These are phyloP conservation scores for Exserohilum turcica DNA, from an alignment of 2,329 filamentous ascomycete genomes.

Conservation along the genomic window DNA sequence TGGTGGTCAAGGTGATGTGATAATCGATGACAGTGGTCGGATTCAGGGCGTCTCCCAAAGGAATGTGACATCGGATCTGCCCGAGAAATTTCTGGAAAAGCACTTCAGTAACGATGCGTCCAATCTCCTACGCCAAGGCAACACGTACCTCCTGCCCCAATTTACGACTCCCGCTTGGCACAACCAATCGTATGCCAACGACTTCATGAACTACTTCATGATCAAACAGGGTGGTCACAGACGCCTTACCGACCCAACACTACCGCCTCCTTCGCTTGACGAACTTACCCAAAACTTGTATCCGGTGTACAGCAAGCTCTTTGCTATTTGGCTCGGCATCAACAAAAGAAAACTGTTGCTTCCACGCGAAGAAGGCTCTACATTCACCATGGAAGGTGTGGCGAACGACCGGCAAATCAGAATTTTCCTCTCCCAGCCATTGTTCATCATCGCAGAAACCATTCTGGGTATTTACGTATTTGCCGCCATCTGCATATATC, in stretches of 20 bases:
- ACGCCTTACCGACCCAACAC: conserved; percentile 44
- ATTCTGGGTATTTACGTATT: conserved; percentile 55
- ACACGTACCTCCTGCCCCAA: conserved; percentile 18
- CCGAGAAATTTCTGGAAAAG: too few species aligned
- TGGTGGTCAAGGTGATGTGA: background rate
- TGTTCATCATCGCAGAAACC: conserved; percentile 53
- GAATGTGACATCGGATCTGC: background rate
- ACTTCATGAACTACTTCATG: conserved; percentile 58
- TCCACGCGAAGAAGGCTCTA: background rate
- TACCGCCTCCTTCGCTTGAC: conserved; percentile 40
- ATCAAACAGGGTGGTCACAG: conserved; percentile 34
- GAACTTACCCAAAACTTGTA: conserved; percentile 28
- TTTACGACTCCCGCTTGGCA: conserved; percentile 49
- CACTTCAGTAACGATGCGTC: conserved; percentile 30
- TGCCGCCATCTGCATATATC: conserved; percentile 54
- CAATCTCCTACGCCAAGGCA: conserved; percentile 34
- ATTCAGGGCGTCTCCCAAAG: background rate
- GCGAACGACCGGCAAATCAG: conserved; percentile 42
- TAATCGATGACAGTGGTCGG: conserved; percentile 40
- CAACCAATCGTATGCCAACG: conserved; percentile 52
- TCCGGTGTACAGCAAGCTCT: conserved; percentile 46
- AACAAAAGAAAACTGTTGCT: conserved; percentile 52
- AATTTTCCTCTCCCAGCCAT: conserved; percentile 56
- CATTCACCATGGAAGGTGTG: conserved; percentile 15
- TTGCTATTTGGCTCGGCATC: conserved; percentile 52